A percentile compares a stretch with the other conserved stretches of the same genome.
Evolutionary conservation across 169 alveolate genomes (phyloP).

Genomic region (Theileria parva): DNA sequence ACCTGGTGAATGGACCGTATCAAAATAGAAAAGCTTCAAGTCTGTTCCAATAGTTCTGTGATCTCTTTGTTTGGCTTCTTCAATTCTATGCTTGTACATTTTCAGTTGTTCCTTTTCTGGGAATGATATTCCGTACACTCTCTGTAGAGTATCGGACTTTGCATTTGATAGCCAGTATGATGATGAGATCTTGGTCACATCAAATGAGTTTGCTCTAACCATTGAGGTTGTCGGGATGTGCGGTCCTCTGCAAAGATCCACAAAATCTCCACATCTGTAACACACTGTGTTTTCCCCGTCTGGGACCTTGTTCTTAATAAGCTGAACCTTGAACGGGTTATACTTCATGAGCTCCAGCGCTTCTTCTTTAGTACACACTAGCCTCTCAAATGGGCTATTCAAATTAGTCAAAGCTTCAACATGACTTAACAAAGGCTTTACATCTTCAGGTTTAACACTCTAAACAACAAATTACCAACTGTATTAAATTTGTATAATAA

Average conservation of each 20-base stretch:
- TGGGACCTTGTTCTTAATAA: slow-evolving; percentile 93
- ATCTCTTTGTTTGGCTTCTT: slow-evolving; percentile 98
- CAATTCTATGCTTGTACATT: slow-evolving; percentile 89
- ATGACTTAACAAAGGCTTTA: slow-evolving; percentile 51
- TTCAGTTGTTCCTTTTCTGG: slow-evolving; percentile 92
- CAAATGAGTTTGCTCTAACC: slow-evolving; percentile 88
- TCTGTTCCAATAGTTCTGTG: slow-evolving; percentile 95
- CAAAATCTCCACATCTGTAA: slow-evolving; percentile 96
- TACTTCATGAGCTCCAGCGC: slow-evolving; percentile 94
- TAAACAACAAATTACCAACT: neutral
- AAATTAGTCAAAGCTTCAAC: slow-evolving; percentile 73
- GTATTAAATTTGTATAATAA: slow-evolving; percentile 7
- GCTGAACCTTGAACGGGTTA: slow-evolving; percentile 97
- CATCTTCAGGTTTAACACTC: slow-evolving; percentile 69
- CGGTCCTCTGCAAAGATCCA: slow-evolving; percentile 99
- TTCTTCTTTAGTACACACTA: slow-evolving; percentile 93
- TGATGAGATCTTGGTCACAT: slow-evolving; percentile 93
- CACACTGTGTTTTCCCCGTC: slow-evolving; percentile 94
- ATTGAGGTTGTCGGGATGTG: slow-evolving; percentile 95
- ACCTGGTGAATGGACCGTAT: slow-evolving; percentile 86
- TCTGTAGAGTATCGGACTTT: slow-evolving; percentile 94
- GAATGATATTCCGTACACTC: slow-evolving; percentile 98
- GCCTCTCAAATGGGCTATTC: slow-evolving; percentile 92
- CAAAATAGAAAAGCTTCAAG: slow-evolving; percentile 93
- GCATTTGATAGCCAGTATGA: slow-evolving; percentile 98